Base-by-base conservation (phyloP, 176 grass and related monocot genomes). In the Aegilops sharonensis region DNA sequence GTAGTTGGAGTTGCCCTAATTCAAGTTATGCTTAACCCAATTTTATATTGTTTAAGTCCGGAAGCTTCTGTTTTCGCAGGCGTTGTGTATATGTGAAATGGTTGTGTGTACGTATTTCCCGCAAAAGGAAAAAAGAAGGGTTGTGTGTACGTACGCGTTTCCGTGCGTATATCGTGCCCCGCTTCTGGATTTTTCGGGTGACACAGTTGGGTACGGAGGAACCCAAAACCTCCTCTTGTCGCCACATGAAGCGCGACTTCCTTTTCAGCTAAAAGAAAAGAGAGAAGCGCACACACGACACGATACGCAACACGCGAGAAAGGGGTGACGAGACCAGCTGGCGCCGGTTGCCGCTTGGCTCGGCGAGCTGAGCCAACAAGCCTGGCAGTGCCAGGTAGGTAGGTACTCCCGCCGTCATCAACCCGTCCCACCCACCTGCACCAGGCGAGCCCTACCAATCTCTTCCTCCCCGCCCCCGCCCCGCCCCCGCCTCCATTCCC, bases 351-450 rank as follows among this genome's bases (percentile, higher is more conserved):
- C 80, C 75, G 48, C 75, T 68, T 61, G 85, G 76, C 75, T 84
- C 65, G 27, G 64, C 39, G 12, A 80, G 82, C 82, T 1, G 32
- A 85, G 75, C 80, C 80, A 21, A 36, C 80, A 21, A 36, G 24
- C n/a, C 11, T 32, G 42, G 10, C 42, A 43, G 42, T 43, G 85
- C 81, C 68, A 87, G 75, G 61, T 84, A 84, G 37, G 76, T 81
- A 80, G 50, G 15, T 18, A 3, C 56, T 67, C 47, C 84, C 37
- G 88, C 76, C 85, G 85, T 80, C 89, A 76, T 39, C 85, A 31
- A 84, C 60, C 73, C 66, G 25, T 32, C 65, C 69, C 64, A 50
- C 79, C 72, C 25, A 27, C 72, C 62, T 42, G 72, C 80, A 36
- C 32, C 40, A 71, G 12, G 43, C 25, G 64, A 77, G 10, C 81